phyloP scores from a whole-genome alignment of 495 filamentous ascomycete species.

The Bacidia gigantensis region DNA sequence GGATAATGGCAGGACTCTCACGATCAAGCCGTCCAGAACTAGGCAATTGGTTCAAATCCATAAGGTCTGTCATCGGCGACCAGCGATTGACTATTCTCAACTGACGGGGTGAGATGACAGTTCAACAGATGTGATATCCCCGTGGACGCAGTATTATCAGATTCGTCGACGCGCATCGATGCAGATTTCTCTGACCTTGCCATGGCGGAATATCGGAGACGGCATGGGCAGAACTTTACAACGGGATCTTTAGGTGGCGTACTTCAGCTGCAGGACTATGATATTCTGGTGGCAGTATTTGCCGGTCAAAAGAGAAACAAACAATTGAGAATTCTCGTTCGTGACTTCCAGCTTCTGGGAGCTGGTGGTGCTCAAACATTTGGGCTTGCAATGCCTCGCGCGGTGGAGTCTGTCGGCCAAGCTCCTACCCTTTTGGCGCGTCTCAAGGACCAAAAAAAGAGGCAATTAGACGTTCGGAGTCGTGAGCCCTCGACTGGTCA shows the following conservation, averaged over 20 bases:
- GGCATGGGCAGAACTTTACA: conserved; percentile 15
- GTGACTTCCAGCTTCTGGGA: conserved; percentile 25
- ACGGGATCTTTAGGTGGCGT: conserved; percentile 19
- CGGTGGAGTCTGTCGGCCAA: conserved; percentile 7
- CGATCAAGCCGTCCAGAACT: conserved; percentile 16
- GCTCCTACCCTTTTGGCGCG: conserved; percentile 7
- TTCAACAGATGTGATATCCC: conserved; percentile 11
- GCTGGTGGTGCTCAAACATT: conserved; percentile 16
- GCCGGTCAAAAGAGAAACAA: conserved; percentile 19
- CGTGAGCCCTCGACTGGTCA: background rate
- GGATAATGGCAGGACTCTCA: conserved; percentile 30
- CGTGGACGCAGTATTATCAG: conserved; percentile 23
- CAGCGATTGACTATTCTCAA: conserved; percentile 10
- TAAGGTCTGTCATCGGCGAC: conserved; percentile 8
- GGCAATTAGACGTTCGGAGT: background rate
- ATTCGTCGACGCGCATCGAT: conserved; percentile 28
- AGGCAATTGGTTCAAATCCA: conserved; percentile 17
- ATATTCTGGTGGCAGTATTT: conserved; percentile 25
- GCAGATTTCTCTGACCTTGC: conserved; percentile 20
- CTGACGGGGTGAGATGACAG: conserved; percentile 15
- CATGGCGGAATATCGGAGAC: conserved; percentile 16
- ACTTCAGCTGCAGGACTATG: conserved; percentile 28
- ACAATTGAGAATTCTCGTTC: conserved; percentile 23
- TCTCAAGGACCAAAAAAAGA: conserved; percentile 2
- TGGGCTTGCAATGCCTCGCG: conserved; percentile 15